Base-by-base conservation (phyloP, 352 stramenopile species). In the Phytopythium aichiense region DNA sequence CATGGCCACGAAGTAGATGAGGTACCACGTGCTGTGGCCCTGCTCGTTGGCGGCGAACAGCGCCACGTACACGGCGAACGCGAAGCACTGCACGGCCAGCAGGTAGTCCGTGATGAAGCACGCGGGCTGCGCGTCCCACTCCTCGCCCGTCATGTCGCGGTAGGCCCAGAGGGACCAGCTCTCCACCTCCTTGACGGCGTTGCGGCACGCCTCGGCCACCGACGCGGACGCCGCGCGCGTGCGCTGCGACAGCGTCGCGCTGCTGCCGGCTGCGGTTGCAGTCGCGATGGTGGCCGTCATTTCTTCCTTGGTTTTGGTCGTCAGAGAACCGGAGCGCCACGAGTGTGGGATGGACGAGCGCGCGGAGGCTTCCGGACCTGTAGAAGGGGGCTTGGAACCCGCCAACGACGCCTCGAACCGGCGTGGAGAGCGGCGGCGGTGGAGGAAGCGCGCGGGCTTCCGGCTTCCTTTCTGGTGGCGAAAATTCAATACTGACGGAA, bases 81-180 rank as follows among this genome's bases (percentile, higher is more conserved):
- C 75, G 60, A 95, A 95, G 72, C 82, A 93, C 71, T 95, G 87
- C 20, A 92, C 54, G 12, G 83, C 87, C 57, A 95, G 72, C 37
- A 94, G 51, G 67, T 95, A 95, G 72, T 95, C 87, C 2, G 87
- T 95, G 69, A 95, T 92, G 64, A 93, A 92, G 69, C 84, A 93
- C 57, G 87, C 87, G 7, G 87, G 87, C 66, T 95, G 87, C 52
- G 83, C 86, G 59, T 94, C 84, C 87, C 87, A 95, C 57, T 91
- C 79, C 65, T 95, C 87, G 31, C 87, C 87, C 31, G 73, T 77
- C n/a, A 69, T 66, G 59, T 89, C 83, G 31, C 78, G 73, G 63
- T 93, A 93, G 42, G 80, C 82, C 81, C 81, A 93, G 57, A 91
- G 74, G 57, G 81, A 88, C 80, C 80, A 90, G 61, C 76, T 88